A percentile compares a stretch with the other conserved stretches of the same genome.
Evolutionary conservation across 208 protist species (phyloP).

Genomic region (Crithidia sp.): DNA sequence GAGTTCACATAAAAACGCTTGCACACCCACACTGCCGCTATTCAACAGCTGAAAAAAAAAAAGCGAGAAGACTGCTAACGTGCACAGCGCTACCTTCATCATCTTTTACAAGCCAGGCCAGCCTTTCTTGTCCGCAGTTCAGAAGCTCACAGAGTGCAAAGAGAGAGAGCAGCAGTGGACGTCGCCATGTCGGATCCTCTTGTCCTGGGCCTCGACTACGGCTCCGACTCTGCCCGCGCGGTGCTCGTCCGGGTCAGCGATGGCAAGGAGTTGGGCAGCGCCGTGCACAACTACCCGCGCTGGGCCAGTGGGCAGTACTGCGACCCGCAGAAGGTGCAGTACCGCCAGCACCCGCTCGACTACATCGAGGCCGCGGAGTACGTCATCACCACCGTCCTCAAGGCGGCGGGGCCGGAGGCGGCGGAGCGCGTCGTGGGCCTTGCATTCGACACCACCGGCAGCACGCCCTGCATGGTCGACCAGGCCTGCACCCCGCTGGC

Average conservation of each 20-base stretch:
- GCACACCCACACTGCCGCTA: too few species aligned
- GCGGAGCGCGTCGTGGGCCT: conserved; percentile 44
- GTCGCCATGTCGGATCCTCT: conserved; percentile 29
- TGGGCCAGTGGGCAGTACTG: conserved; percentile 48
- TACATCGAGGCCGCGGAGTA: conserved; percentile 53
- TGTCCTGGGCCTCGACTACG: conserved; percentile 63
- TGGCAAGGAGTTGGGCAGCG: conserved; percentile 44
- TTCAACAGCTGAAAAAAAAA: too few species aligned
- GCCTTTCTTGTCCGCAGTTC: too few species aligned
- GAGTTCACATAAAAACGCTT: too few species aligned
- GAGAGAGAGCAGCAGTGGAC: neutral
- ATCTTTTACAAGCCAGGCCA: too few species aligned
- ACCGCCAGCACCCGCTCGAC: conserved; percentile 62
- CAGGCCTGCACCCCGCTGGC: conserved; percentile 44
- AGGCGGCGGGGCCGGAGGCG: conserved; percentile 20
- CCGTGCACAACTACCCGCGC: conserved; percentile 45
- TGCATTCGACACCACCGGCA: conserved; percentile 55
- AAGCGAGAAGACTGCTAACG: too few species aligned
- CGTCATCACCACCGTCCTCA: conserved; percentile 35
- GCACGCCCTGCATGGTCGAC: conserved; percentile 59
- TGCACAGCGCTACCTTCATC: too few species aligned
- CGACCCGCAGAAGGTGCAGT: conserved; percentile 43
- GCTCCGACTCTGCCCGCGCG: conserved; percentile 53
- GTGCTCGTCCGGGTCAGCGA: conserved; percentile 50
- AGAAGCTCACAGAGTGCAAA: neutral